Evolutionary conservation across 1,139 yeast species (phyloP).

Genomic region (Candida sp.): DNA sequence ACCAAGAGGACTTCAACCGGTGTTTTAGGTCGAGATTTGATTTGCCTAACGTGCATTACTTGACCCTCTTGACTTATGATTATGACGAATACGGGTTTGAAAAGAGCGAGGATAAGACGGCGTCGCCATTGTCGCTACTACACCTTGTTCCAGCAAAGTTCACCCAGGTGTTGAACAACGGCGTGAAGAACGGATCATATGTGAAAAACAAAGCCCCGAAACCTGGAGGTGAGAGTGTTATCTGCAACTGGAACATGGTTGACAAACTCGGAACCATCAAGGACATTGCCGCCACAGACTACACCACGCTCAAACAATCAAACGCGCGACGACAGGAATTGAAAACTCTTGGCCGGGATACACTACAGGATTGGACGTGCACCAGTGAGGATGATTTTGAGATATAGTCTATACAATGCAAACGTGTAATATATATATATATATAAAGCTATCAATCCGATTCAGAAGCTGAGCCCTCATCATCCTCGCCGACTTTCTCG

Average conservation of each 20-base stretch:
- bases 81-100: conserved; percentile 29
- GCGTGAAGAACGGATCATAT: conserved; percentile 56
- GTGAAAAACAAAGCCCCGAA: conserved; percentile 48
- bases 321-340: conserved; percentile 23
- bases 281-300: conserved; percentile 16
- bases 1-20: conserved; percentile 45
- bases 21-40: conserved; percentile 50
- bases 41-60: conserved; percentile 16
- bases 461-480: conserved; percentile 44
- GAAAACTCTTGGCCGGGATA: conserved; percentile 25
- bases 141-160: conserved; percentile 27
- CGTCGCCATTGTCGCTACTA: conserved; percentile 42
- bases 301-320: conserved; percentile 30
- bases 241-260: conserved; percentile 36
- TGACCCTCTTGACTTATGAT: conserved; percentile 26
- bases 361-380: conserved; percentile 34
- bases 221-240: conserved; percentile 46
- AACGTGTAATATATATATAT: conserved; percentile 2
- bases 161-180: conserved; percentile 53
- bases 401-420: conserved; percentile 1
- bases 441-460: conserved; percentile 21
- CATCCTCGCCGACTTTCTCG: conserved; percentile 23
- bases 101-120: conserved; percentile 24
- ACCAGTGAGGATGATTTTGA: conserved; percentile 38
- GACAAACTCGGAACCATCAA: conserved; percentile 15